Percentiles rank a stretch among this genome's conserved stretches.
Evolutionary conservation across 2,329 filamentous ascomycete genomes (phyloP).

Genomic region (Sporothrix phasma): DNA sequence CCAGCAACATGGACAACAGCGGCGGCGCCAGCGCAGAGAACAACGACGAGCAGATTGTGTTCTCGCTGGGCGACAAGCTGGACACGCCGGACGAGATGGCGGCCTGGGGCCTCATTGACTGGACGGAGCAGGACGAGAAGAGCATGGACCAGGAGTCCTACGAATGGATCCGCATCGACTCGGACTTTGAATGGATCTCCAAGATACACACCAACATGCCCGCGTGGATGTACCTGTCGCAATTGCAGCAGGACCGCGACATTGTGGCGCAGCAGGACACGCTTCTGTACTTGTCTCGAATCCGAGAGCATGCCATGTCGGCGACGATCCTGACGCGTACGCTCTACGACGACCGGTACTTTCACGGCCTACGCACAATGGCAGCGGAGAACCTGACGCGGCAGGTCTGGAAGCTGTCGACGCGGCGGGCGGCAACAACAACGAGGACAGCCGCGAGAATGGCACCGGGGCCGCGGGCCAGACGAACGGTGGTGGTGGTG

Average conservation of each 20-base stretch:
- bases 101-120: slow-evolving; percentile 79
- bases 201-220: slow-evolving; percentile 73
- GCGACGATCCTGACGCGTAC: slow-evolving; percentile 86
- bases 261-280: slow-evolving; percentile 78
- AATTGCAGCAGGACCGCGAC: slow-evolving; percentile 92
- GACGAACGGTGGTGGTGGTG: neutral
- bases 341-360: slow-evolving; percentile 84
- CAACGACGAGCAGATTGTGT: slow-evolving; percentile 65
- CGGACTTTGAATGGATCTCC: slow-evolving; percentile 96
- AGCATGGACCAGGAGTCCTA: slow-evolving; percentile 94
- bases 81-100: slow-evolving; percentile 70
- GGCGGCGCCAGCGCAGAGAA: slow-evolving; percentile 42
- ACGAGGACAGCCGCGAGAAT: neutral
- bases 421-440: neutral
- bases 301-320: slow-evolving; percentile 65
- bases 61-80: slow-evolving; percentile 83
- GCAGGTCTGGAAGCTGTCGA: slow-evolving; percentile 43
- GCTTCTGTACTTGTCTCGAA: slow-evolving; percentile 61
- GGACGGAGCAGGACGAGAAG: slow-evolving; percentile 78
- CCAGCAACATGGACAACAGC: slow-evolving; percentile 19
- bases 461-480: neutral
- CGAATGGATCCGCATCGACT: slow-evolving; percentile 97
- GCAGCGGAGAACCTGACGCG: slow-evolving; percentile 70
- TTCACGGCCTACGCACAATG: slow-evolving; percentile 81
- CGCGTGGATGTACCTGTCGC: slow-evolving; percentile 95